Base-by-base conservation (phyloP, 2,329 filamentous ascomycete species). In the Claviceps pusilla region DNA sequence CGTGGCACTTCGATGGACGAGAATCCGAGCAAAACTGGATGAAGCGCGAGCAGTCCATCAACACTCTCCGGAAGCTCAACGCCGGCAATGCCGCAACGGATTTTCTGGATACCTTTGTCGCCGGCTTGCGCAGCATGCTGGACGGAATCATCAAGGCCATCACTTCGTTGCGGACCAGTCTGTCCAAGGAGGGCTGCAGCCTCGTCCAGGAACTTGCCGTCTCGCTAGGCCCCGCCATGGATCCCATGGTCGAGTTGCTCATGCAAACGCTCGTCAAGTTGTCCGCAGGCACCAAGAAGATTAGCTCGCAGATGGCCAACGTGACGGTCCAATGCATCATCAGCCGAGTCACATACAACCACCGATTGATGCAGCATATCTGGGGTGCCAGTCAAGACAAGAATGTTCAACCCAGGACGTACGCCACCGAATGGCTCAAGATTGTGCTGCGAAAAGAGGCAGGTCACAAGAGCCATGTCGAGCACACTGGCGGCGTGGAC, bases 21-120 rank as follows among this genome's bases (percentile, higher is more conserved):
- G 91, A 97, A 71, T 82, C 86, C 0, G 91, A 97, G 65, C 82
- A 87, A 56, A 97, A 97, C 64, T 97, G 91, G 91, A 67, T 87
- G 62, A 83, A 85, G 60, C 79, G 91, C 66, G 91, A 97, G 67
- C 86, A 91, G 71, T 84, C 80, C 64, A 78, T 89, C 42, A 78
- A 77, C 7, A 90, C 86, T 59, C 70, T 97, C 50, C 82, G 91
- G 52, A 80, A 82, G 58, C 76, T 96, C 31, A 80, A 88, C 51
- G 87, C 85, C 57, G 91, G 91, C 54, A 97, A 97, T 66, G 86
- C 84, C 5, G 80, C 86, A 0, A 77, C 78, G 31, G 88, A 95
- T 58, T 95, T 86, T 62, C 76, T 81, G 45, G 80, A 83, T 35
- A 73, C 77, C 3, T 95, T 89, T 63, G 65, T 94, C 45, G 69